Conservation (phyloP, 441 rosid species). For the Corymbia calophylla region DNA sequence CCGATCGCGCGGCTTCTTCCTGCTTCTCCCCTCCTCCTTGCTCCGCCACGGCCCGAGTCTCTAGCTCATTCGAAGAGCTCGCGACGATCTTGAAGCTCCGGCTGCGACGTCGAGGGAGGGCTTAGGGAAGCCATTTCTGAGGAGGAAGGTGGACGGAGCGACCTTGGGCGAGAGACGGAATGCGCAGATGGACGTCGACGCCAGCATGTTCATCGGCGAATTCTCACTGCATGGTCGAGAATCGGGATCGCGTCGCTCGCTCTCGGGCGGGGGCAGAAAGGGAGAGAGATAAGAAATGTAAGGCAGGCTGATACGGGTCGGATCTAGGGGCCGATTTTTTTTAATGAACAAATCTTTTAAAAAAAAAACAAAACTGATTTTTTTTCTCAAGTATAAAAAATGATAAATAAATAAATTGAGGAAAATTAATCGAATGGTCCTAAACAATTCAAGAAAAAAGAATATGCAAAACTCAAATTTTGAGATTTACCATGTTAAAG, state of each 20-base stretch:
- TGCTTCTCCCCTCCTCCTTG: neutral
- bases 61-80: neutral
- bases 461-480: neutral
- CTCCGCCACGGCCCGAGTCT: neutral
- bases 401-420: neutral
- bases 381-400: neutral
- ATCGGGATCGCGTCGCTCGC: neutral
- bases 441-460: neutral
- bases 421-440: neutral
- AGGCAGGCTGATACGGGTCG: neutral
- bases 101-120: neutral
- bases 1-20: neutral
- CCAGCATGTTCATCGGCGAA: conserved; percentile 30
- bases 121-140: neutral
- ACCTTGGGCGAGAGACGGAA: conserved; percentile 13
- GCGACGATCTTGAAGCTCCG: neutral
- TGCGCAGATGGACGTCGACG: conserved; percentile 37
- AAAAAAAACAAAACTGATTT: neutral
- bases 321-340: neutral
- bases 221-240: neutral
- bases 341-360: neutral
- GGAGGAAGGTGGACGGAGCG: neutral
- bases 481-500: neutral
- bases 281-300: conserved; percentile 4
- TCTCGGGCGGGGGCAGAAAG: neutral